Percentiles rank a stretch among this genome's conserved stretches.
phyloP scores from a whole-genome alignment of 2,329 filamentous ascomycete genomes.

The Gaeumannomyces sp. region DNA sequence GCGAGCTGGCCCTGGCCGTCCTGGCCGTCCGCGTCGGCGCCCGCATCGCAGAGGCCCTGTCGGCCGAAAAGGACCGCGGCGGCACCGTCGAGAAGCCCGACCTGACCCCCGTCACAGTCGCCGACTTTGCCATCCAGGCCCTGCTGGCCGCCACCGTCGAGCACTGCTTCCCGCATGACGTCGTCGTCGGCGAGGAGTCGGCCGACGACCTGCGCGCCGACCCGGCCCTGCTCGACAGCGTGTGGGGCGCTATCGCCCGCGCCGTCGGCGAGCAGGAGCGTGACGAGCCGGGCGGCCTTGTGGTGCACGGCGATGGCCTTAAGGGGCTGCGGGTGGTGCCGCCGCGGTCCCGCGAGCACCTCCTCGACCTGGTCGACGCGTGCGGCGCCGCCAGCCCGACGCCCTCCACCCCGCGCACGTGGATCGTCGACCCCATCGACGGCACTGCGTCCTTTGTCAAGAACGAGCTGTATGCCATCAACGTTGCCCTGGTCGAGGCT shows the following conservation, averaged over 20 bases:
- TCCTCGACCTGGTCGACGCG: slow-evolving; percentile 48
- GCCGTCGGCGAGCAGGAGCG: background rate
- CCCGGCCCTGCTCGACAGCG: slow-evolving; percentile 34
- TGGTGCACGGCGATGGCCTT: background rate
- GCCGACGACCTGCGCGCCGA: slow-evolving; percentile 40
- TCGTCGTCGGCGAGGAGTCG: slow-evolving; percentile 51
- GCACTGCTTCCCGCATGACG: slow-evolving; percentile 42
- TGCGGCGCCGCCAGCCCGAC: slow-evolving; percentile 33
- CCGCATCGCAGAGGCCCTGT: slow-evolving; percentile 41
- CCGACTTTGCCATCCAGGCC: slow-evolving; percentile 54
- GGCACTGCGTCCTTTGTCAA: slow-evolving; percentile 52
- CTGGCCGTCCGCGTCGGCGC: slow-evolving; percentile 39
- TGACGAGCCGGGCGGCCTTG: background rate
- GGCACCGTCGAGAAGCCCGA: slow-evolving; percentile 46
- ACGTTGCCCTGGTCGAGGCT: slow-evolving; percentile 45
- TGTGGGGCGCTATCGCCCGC: slow-evolving; percentile 34
- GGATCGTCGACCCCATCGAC: slow-evolving; percentile 57
- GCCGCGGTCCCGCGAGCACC: slow-evolving; percentile 34
- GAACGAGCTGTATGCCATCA: slow-evolving; percentile 51
- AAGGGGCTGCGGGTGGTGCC: slow-evolving; percentile 12
- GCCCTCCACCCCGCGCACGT: slow-evolving; percentile 37
- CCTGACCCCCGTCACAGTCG: slow-evolving; percentile 51
- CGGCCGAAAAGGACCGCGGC: slow-evolving; percentile 35
- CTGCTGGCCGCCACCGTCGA: slow-evolving; percentile 45
- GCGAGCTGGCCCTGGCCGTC: slow-evolving; percentile 38